These are phyloP conservation scores for Tarenaya hassleriana DNA, from an alignment of 345 rosid genomes.

Conservation along the genomic window DNA sequence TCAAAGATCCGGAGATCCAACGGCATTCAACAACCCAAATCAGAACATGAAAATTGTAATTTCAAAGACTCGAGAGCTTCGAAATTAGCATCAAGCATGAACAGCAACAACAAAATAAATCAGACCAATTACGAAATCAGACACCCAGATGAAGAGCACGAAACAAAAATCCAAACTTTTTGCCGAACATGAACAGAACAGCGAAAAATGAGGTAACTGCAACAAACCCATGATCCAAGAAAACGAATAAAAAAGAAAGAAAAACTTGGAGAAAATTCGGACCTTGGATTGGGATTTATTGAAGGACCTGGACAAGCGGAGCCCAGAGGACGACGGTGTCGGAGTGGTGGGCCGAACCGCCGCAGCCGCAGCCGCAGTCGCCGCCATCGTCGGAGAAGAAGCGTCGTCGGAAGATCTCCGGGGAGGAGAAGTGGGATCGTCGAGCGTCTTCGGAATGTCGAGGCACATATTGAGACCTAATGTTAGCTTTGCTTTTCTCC, in stretches of 20 bases:
- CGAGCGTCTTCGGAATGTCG: constrained; percentile 49
- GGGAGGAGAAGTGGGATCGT: constrained; percentile 31
- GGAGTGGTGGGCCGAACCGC: constrained; percentile 41
- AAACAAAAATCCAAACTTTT: constrained; percentile 10
- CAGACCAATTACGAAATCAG: constrained; percentile 1
- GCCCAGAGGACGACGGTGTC: constrained; percentile 62
- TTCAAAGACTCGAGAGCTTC: background rate
- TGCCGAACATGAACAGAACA: background rate
- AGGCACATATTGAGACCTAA: constrained; percentile 70
- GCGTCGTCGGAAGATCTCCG: constrained; percentile 42
- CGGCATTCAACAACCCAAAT: constrained; percentile 12
- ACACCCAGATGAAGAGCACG: constrained; percentile 2
- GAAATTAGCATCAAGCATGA: background rate
- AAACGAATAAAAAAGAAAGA: background rate
- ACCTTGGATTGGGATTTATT: constrained; percentile 62
- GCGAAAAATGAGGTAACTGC: background rate
- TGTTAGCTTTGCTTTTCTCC: constrained; percentile 74
- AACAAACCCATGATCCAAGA: constrained; percentile 1
- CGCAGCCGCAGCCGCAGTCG: constrained; percentile 27
- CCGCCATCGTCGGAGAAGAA: constrained; percentile 11
- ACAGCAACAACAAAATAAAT: constrained; percentile 1
- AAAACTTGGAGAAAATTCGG: background rate
- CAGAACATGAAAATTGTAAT: constrained; percentile 16
- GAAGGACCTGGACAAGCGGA: constrained; percentile 47
- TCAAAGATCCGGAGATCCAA: constrained; percentile 21